These are phyloP conservation scores for Ustilago cynodontis DNA, from an alignment of 1,284 basidiomycete genomes.

Conservation along the genomic window DNA sequence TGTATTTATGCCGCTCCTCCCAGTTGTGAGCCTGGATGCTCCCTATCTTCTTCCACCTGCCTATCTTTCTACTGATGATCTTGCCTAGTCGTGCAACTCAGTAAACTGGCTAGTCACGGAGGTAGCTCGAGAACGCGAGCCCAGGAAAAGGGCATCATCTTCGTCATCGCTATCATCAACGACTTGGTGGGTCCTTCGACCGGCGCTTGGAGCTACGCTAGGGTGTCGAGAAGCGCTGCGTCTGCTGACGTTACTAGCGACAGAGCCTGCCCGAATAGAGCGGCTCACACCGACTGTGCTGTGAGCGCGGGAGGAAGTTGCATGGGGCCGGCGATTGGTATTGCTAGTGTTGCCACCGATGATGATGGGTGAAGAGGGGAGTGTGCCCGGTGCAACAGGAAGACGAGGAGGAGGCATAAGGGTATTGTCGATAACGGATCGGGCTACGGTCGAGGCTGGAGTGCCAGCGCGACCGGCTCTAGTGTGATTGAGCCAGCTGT, in stretches of 20 bases:
- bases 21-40: neutral
- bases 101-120: neutral
- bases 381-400: neutral
- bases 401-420: slow-evolving; percentile 10
- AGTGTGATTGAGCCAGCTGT: neutral
- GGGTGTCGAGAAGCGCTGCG: neutral
- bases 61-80: neutral
- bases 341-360: slow-evolving; percentile 9
- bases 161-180: neutral
- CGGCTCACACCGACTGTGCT: neutral
- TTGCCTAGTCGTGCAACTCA: neutral
- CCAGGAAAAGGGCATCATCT: neutral
- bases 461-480: neutral
- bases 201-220: neutral
- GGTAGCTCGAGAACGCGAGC: neutral
- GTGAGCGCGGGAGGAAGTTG: neutral
- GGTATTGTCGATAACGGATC: neutral
- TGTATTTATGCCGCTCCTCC: neutral
- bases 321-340: neutral
- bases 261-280: neutral
- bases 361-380: slow-evolving; percentile 6
- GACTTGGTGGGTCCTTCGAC: neutral
- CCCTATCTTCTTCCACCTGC: neutral
- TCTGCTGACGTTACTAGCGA: neutral
- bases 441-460: neutral